Evolutionary conservation across 208 protist species (phyloP).

Genomic region (Crithidia mellificae): DNA sequence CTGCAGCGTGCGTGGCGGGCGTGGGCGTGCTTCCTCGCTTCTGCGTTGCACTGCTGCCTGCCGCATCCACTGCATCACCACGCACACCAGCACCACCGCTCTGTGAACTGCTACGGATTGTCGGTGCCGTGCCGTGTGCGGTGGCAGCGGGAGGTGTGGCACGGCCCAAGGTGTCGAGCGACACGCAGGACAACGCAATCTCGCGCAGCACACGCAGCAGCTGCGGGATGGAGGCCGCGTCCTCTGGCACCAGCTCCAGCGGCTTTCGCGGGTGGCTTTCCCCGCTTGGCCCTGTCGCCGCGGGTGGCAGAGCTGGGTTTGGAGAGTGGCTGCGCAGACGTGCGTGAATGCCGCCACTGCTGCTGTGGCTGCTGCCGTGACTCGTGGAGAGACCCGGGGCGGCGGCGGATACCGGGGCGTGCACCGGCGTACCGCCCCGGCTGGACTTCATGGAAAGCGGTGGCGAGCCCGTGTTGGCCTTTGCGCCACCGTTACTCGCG

Average conservation of each 20-base stretch:
- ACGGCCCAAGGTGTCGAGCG: constrained; percentile 36
- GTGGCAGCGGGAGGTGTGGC: too few species aligned
- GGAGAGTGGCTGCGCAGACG: background rate
- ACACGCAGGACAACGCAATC: constrained; percentile 48
- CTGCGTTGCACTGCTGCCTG: background rate
- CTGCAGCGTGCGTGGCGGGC: background rate
- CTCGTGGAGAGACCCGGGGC: background rate
- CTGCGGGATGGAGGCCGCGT: constrained; percentile 31
- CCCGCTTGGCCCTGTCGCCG: background rate
- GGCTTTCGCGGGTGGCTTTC: background rate
- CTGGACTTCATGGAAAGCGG: background rate
- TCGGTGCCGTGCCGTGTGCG: too few species aligned
- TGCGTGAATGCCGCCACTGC: background rate
- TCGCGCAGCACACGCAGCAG: constrained; percentile 51
- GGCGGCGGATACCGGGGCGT: background rate
- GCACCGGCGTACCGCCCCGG: background rate
- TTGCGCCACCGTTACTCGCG: background rate
- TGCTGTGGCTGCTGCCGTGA: background rate
- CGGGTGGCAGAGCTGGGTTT: background rate
- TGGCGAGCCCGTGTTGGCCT: constrained; percentile 2
- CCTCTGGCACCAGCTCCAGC: constrained; percentile 51
- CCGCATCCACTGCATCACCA: too few species aligned
- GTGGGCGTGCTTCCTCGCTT: too few species aligned
- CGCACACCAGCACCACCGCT: too few species aligned
- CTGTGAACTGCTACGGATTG: too few species aligned